Percentiles rank a stretch among this genome's conserved stretches.
phyloP scores from a whole-genome alignment of 2,329 filamentous ascomycete genomes.

The Metarhizium album region DNA sequence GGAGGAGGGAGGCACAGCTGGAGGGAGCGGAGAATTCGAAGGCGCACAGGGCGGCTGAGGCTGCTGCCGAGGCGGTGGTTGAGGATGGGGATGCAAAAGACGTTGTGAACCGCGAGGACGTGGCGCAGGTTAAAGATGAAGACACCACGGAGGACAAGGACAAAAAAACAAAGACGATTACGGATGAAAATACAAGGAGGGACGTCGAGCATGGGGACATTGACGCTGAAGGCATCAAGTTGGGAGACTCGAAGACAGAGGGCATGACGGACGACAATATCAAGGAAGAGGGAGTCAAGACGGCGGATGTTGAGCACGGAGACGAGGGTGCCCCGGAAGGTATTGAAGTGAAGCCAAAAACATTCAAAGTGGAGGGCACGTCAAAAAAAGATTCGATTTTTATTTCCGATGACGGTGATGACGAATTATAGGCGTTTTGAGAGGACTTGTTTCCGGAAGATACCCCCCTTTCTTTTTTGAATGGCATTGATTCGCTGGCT shows the following conservation, averaged over 20 bases:
- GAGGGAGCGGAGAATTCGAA: slow-evolving; percentile 8
- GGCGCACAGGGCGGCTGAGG: neutral
- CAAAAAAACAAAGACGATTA: slow-evolving; percentile 2
- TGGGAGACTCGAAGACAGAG: slow-evolving; percentile 10
- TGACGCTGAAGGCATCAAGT: slow-evolving; percentile 6
- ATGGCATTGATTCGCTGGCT: neutral
- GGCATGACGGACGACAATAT: neutral
- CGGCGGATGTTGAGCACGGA: neutral
- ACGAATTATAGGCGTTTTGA: slow-evolving; percentile 9
- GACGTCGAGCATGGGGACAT: slow-evolving; percentile 7
- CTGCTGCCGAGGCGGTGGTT: neutral
- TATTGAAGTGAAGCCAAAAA: slow-evolving; percentile 4
- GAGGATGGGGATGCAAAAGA: slow-evolving; percentile 3
- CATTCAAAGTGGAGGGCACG: slow-evolving; percentile 11
- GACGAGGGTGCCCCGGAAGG: neutral
- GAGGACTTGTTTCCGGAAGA: slow-evolving; percentile 7
- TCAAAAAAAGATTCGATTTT: slow-evolving; percentile 24
- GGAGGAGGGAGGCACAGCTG: slow-evolving; percentile 43
- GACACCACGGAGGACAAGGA: too few relatives aligned
- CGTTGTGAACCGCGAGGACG: slow-evolving; percentile 2
- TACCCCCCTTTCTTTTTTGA: slow-evolving; percentile 13
- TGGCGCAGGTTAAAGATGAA: neutral
- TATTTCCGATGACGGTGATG: slow-evolving; percentile 27
- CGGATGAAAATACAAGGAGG: slow-evolving; percentile 3
- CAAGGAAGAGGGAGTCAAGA: neutral